These are phyloP conservation scores for Artemisia tridentata DNA, from an alignment of 129 eudicot genomes.

Conservation along the genomic window DNA sequence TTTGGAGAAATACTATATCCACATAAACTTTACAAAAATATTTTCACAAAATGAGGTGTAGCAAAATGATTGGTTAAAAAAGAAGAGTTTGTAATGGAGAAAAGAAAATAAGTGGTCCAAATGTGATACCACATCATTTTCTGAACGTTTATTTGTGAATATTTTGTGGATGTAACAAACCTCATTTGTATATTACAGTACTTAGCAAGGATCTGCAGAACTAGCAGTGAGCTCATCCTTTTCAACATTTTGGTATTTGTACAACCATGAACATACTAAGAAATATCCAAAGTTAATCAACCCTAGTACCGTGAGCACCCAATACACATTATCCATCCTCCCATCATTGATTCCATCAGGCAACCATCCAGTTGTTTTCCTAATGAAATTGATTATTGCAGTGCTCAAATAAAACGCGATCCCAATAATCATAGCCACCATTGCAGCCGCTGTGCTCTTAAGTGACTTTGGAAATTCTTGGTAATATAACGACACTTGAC, in stretches of 20 bases:
- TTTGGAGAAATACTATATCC: no score
- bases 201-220: conserved; percentile 5
- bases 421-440: conserved; percentile 46
- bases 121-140: no score
- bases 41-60: no score
- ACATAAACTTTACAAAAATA: no score
- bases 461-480: conserved; percentile 52
- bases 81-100: no score
- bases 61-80: no score
- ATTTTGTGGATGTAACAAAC: no score
- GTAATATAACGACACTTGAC: conserved; percentile 45
- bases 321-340: conserved; percentile 51
- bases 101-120: no score
- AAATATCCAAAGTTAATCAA: conserved; percentile 47
- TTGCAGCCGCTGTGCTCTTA: conserved; percentile 52
- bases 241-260: conserved; percentile 41
- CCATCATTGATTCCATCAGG: conserved; percentile 57
- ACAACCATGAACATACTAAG: conserved; percentile 46
- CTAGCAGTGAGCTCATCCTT: conserved; percentile 1
- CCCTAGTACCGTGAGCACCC: conserved; percentile 44
- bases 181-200: not conserved
- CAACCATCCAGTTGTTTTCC: conserved; percentile 45
- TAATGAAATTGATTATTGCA: conserved; percentile 38
- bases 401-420: conserved; percentile 49
- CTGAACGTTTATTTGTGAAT: no score